Evolutionary conservation across 176 grass and related monocot species (phyloP).

Genomic region (Secale cereale): DNA sequence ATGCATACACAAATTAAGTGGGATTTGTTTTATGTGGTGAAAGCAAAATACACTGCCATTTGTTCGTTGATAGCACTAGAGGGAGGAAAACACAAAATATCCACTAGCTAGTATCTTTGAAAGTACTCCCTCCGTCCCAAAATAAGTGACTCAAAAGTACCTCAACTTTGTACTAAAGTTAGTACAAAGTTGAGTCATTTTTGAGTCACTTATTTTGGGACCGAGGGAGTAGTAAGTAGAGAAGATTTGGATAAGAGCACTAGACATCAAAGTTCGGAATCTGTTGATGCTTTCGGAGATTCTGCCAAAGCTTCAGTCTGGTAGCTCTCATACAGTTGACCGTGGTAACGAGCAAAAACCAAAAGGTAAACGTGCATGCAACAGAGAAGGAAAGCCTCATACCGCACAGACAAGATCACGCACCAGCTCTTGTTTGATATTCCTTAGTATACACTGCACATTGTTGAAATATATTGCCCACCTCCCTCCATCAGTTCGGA

Average conservation of each 20-base stretch:
- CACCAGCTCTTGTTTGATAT: conserved; percentile 15
- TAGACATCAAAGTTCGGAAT: conserved; percentile 27
- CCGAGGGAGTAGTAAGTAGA: too few species aligned
- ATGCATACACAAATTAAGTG: background rate
- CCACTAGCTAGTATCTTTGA: conserved; percentile 9
- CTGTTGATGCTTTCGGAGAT: conserved; percentile 38
- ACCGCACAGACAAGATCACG: background rate
- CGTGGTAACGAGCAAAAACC: conserved; percentile 11
- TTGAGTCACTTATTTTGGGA: too few species aligned
- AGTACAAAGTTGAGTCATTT: too few species aligned
- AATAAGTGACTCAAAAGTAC: too few species aligned
- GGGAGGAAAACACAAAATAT: background rate
- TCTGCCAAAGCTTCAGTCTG: conserved; percentile 19
- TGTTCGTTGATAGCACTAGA: background rate
- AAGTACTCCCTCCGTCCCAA: too few species aligned
- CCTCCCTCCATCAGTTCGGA: too few species aligned
- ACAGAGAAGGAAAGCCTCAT: conserved; percentile 10
- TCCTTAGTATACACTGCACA: background rate
- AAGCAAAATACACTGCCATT: background rate
- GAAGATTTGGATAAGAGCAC: conserved; percentile 42
- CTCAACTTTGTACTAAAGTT: too few species aligned
- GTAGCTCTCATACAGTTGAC: conserved; percentile 21
- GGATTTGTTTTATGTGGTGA: background rate
- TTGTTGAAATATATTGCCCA: too few species aligned
- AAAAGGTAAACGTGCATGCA: conserved; percentile 2